Evolutionary conservation across 805 yeast genomes (phyloP).

Genomic region (Candida pseudofarinosa): DNA sequence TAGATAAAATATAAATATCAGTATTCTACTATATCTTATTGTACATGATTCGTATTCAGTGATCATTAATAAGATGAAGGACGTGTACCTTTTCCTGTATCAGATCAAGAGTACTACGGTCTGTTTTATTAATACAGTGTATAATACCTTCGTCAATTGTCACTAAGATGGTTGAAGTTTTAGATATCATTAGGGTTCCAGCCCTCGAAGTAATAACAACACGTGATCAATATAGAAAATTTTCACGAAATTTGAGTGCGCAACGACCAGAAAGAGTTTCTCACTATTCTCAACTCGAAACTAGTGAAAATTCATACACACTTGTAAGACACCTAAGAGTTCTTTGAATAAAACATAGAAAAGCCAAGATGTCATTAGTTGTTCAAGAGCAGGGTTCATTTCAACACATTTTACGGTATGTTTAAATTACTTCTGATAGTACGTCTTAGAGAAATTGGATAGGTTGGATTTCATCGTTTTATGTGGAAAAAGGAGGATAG

Average conservation of each 20-base stretch:
- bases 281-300: background rate
- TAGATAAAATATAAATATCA: background rate
- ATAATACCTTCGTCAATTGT: too few species aligned
- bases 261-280: background rate
- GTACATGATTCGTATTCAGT: too few species aligned
- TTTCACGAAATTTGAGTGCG: background rate
- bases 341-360: conserved; percentile 6
- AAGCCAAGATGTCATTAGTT: conserved; percentile 83
- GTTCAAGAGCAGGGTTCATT: conserved; percentile 98
- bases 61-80: too few species aligned
- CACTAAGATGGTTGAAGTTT: too few species aligned
- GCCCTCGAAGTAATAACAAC: conserved; percentile 19
- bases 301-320: background rate
- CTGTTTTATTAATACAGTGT: too few species aligned
- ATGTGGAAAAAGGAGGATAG: too few species aligned
- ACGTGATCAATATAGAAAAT: conserved; percentile 2
- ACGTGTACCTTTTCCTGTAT: too few species aligned
- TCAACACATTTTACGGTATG: conserved; percentile 99
- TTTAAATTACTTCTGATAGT: conserved; percentile 22
- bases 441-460: too few species aligned
- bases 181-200: conserved; percentile 19
- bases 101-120: too few species aligned
- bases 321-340: conserved; percentile 1
- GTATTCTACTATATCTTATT: too few species aligned
- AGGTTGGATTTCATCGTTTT: too few species aligned